Base-by-base conservation (phyloP, 2,329 filamentous ascomycete genomes). In the Paecilomyces variotii region DNA sequence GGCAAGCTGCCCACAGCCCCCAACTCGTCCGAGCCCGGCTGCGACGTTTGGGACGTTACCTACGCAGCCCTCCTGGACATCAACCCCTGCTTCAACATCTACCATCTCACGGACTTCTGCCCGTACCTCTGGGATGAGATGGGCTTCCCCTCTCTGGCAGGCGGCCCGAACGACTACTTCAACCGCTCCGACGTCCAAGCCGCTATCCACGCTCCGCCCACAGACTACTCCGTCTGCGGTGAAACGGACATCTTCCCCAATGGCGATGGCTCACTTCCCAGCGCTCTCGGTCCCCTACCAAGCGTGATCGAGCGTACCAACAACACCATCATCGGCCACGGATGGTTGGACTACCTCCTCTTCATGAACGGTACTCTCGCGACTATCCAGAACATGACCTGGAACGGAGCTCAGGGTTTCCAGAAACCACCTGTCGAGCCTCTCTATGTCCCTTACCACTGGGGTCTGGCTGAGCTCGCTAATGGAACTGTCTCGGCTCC, bases 301-400 rank as follows among this genome's bases (percentile, higher is more conserved):
- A 76, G 83, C 51, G 84, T 92, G 53, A 89, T 92, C 62, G 88
- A 92, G 66, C 77, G 79, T 39, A 89, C 88, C 1, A 81, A 88
- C 56, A 86, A 87, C 61, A 89, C 90, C 7, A 81, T 95, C 64
- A 86, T 94, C 67, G 86, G 80, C 6, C 88, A 93, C 67, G 90
- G 89, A 24, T 77, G 83, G 54, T 81, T 88, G n/a, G 90, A 92
- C 74, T 88, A 83, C 70, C 81, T 89, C 60, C 80, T 91, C 24
- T 77, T 87, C 25, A 80, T 81, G 65, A 88, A 89, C 70, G 89
- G 89, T 9, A 89, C 88, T 0, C 78, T 93, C 1, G 76, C 92
- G 6, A 80, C 82, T 2, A 86, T 93, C 62, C 89, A 94, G 69
- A 92, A 92, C 76, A 90, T 93, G 85, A 92, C 88, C 0, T 93